Evolutionary conservation across 1,284 basidiomycete species (phyloP), one percentile per base, ranked within the genome.

Genomic region (Heterobasidion parviporum): DNA sequence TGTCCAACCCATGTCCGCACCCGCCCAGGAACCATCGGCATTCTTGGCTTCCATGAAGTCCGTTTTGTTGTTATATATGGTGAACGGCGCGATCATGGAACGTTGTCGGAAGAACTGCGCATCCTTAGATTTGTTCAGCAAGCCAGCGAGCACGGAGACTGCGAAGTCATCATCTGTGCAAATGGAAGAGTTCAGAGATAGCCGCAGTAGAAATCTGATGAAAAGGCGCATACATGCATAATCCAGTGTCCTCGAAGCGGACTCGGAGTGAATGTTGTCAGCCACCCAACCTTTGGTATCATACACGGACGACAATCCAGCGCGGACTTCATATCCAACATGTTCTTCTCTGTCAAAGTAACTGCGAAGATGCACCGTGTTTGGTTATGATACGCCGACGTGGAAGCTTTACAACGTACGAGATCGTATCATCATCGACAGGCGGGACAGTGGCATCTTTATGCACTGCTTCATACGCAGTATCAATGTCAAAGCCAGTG

Each of bases 31-130:
- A 0, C 90, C 90, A 62, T 80, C 76, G 14, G 76, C 75, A 57
- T 86, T 83, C 43, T 83, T 76, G 5, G 89, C 88, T 64, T 92
- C 88, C 85, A 93, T 92, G 63, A 92, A 91, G 1, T 86, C 86
- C 0, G 87, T 89, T 0, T 70, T 74, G 12, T 74, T 64, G 64
- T 93, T 92, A 73, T 80, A 93, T n/a, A 93, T 71, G 1, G 77
- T 77, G 65, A 83, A 85, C 0, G 79, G 76, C 26, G 79, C 78
- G 6, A 67, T 70, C 64, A 81, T 72, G 1, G 87, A 77, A 8
- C 89, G 79, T 7, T 77, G 64, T 26, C 68, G 70, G 57, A 91
- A 79, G 64, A 79, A 78, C 0, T 66, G 68, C 1, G 83, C 74
- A 32, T 84, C 76, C 0, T 68, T 59, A 0, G 76, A 67, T 56